Evolutionary conservation across 306 rosid genomes (phyloP), one percentile per base, ranked within the genome.

Genomic region (Begonia loranthoides): DNA sequence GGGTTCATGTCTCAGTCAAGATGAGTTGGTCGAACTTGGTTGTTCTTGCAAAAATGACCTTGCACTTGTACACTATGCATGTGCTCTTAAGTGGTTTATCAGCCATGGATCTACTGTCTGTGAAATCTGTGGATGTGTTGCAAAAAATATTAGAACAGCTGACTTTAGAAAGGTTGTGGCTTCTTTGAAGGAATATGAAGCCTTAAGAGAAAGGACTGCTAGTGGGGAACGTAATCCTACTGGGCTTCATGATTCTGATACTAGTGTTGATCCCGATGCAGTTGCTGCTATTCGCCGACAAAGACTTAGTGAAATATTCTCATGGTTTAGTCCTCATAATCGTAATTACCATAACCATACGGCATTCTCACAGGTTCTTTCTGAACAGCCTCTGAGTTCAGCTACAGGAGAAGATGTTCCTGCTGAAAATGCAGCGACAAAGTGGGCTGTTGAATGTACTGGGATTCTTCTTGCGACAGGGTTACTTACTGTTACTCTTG

Each of bases 391-490:
- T 69, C 50, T 63, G 49, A 76, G 69, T 76, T 22, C 70, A 60
- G 67, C 66, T 15, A 10, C 58, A 9, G 93, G 81, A 70, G 82
- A 82, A 15, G 70, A 61, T 66, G 70, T 21, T 52, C 81, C 79
- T 43, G 70, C 56, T 50, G 90, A 80, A 68, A 80, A 70, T 76
- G 64, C 80, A 64, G 84, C 92, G 52, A 72, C 92, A 55, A 90
- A 73, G 68, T 90, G 97, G 97, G 97, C 94, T 1, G 73, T 80
- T 50, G 97, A 90, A 70, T 81, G 78, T 59, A 85, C 95, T 22
- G 95, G 92, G 64, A 80, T 90, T 80, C 68, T 90, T 59, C 95
- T 90, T 65, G 99, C 99, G 48, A 82, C 99, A 22, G 99, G 99
- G 17, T 72, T 90, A 22, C 99, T 90, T 60, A 90, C 97, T 47